Conservation (phyloP, 352 stramenopile genomes). For the Globisporangium canariense region DNA sequence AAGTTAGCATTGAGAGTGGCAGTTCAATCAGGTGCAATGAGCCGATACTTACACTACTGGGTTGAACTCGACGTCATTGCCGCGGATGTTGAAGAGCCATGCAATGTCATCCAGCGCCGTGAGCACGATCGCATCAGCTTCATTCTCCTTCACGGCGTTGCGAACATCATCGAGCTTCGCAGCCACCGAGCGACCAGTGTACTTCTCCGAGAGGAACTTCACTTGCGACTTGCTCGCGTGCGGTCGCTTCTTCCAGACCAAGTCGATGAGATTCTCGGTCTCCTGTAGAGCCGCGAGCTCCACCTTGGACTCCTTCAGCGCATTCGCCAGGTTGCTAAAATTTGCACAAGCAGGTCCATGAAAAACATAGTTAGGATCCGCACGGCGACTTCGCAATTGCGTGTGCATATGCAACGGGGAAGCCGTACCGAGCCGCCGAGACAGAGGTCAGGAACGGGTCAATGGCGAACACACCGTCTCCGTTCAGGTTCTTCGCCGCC, state of each 20-base stretch:
- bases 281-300: conserved; percentile 75
- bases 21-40: not conserved
- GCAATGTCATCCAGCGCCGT: conserved; percentile 96
- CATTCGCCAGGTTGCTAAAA: conserved; percentile 57
- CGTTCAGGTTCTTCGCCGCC: conserved; percentile 57
- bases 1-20: not conserved
- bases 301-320: conserved; percentile 61
- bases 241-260: conserved; percentile 90
- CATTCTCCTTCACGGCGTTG: conserved; percentile 84
- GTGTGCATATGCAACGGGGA: not conserved
- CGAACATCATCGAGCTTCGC: conserved; percentile 90
- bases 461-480: conserved; percentile 88
- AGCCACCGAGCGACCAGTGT: conserved; percentile 87
- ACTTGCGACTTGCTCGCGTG: conserved; percentile 73
- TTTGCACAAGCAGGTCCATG: not conserved
- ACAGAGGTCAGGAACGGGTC: conserved; percentile 94
- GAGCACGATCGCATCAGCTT: conserved; percentile 92
- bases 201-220: conserved; percentile 91
- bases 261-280: conserved; percentile 94
- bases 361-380: not conserved
- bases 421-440: conserved; percentile 54
- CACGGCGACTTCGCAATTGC: not conserved
- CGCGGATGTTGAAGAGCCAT: conserved; percentile 98
- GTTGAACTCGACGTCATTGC: conserved; percentile 96
- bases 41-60: conserved; percentile 91